Evolutionary conservation across 2,329 filamentous ascomycete species (phyloP), one percentile per base, ranked within the genome.

Genomic region (Neofusicoccum ribis): DNA sequence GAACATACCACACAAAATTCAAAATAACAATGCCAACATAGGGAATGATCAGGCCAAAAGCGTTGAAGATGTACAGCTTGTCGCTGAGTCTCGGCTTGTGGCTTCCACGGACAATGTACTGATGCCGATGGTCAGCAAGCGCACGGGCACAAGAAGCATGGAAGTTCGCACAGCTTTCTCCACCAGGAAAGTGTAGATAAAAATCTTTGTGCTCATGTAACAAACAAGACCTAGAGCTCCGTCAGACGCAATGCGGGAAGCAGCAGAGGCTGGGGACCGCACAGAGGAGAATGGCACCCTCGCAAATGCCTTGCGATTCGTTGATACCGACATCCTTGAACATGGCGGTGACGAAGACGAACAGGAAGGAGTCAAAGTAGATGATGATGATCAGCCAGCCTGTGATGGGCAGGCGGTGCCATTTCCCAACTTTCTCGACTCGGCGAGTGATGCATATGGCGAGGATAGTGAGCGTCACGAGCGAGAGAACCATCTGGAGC

Each of bases 201-300:
- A 56, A 27, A 65, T 11, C 27, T 65, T 65, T 20, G 54, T 52
- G 34, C 47, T 61, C 64, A 61, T 65, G 47, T 65, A 65, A 34
- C 47, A 65, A 23, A 65, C 39, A n/a, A 65, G 56, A 20, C 64
- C 63, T 64, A 4, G 15, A 15, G 37, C 8, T 6, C 6, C 36
- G 31, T 64, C 41, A 64, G 41, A 4, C 20, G 23, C 15, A 9
- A 8, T 4, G 0, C 15, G 11, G 1, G 11, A 34, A 31, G 51
- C 9, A 5, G 17, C 14, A 7, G 17, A 34, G 27, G 15, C 50
- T 49, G 1, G 37, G 1, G 5, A 3, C 39, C 69, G 59, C 61
- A 71, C 87, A 89, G 0, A 89, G 77, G 5, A 89, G 68, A 46
- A 89, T 86, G 6, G 86, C 85, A 5, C 83, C 81, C 50, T 85